Conservation (phyloP, 495 filamentous ascomycete species). For the Hypoxylon intermedium region DNA sequence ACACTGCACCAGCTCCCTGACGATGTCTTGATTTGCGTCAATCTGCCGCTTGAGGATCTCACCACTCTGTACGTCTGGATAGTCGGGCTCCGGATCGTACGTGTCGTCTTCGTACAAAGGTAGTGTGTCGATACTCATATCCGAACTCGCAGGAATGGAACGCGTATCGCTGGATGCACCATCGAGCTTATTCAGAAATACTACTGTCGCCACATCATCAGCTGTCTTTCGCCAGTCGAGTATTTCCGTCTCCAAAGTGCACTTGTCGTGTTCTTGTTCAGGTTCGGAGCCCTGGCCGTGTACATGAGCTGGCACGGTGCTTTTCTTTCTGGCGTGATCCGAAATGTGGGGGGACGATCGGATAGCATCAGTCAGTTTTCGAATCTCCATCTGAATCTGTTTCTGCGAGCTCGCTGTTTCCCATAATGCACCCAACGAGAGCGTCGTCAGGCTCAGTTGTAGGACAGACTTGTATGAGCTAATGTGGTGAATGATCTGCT, state of each 20-base stretch:
- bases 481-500: conserved; percentile 27
- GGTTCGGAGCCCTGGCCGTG: neutral
- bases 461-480: conserved; percentile 31
- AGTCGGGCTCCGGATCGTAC: conserved; percentile 26
- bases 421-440: conserved; percentile 28
- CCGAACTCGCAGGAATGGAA: neutral
- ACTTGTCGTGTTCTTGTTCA: conserved; percentile 10
- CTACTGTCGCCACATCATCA: conserved; percentile 28
- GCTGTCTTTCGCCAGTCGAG: conserved; percentile 31
- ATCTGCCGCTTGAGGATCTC: conserved; percentile 23
- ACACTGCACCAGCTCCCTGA: conserved; percentile 11
- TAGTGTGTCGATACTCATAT: conserved; percentile 22
- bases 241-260: conserved; percentile 23
- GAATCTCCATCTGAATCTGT: conserved; percentile 31
- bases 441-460: conserved; percentile 30
- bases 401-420: conserved; percentile 31
- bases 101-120: conserved; percentile 21
- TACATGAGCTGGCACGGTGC: neutral
- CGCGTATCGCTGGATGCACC: conserved; percentile 8
- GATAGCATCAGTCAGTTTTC: conserved; percentile 26
- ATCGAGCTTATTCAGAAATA: conserved; percentile 17
- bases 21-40: conserved; percentile 25
- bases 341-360: conserved; percentile 14
- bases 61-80: conserved; percentile 7
- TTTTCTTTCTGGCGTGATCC: neutral